Evolutionary conservation across 257 asterid genomes (phyloP), one percentile per base, ranked within the genome.

Genomic region (Forsythia suspensa): DNA sequence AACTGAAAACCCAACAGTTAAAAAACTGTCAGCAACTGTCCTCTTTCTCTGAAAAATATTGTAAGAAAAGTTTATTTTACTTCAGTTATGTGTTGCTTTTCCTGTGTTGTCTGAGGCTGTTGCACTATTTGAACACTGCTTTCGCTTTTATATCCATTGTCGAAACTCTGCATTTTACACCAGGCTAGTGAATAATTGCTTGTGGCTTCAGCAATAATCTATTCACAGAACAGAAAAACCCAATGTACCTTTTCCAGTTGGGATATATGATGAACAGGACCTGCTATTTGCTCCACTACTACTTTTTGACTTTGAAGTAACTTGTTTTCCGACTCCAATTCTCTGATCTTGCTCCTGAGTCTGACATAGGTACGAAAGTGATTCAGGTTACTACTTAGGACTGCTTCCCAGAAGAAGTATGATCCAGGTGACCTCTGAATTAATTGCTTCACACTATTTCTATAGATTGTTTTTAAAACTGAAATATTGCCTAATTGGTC

Each of bases 321-420:
- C 79, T 86, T 87, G 80, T 91, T 94, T 80, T 94, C 98, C 40
- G 92, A 83, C 86, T 94, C 97, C 89, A 92, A 84, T 66, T 86
- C 94, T 73, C 73, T 86, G 76, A 94, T 89, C 87, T 86, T 89
- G 81, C 76, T 90, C 83, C 82, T 91, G 81, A 94, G 87, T 73
- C 98, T 94, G 91, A 55, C 24, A 79, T 34, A 37, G 69, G 75
- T 71, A 9, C n/a, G 69, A 79, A 63, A 24, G 44, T 63, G 43
- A 77, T 72, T 81, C 77, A 83, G 85, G 43, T 67, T 51, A 71
- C 66, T 9, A 36, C 51, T 77, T 52, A 29, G 68, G 63, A 84
- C 37, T 80, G 46, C 80, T 34, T 68, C 81, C 74, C 34, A 80
- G 44, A 80, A 68, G 65, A 77, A 71, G 65, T 46, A 77, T 70